Percentiles rank a stretch among this genome's conserved stretches.
Conservation (phyloP, 2,329 filamentous ascomycete genomes). For the Epichloe sibirici region DNA sequence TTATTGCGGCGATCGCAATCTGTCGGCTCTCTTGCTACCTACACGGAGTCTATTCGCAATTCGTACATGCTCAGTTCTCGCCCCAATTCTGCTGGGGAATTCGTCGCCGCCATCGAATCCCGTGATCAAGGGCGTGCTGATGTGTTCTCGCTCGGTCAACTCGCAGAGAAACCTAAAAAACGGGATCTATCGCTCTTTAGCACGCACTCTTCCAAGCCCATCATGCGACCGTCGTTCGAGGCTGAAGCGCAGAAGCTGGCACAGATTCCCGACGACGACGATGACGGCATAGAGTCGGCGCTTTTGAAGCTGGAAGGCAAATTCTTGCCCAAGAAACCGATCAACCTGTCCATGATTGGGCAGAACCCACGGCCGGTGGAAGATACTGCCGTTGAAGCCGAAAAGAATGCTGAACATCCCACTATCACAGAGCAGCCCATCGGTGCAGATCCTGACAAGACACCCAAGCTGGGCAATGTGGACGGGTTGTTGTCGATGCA, state of each 20-base stretch:
- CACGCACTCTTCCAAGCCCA: conserved; percentile 48
- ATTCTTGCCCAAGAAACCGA: conserved; percentile 43
- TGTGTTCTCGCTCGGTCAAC: conserved; percentile 45
- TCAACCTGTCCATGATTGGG: conserved; percentile 21
- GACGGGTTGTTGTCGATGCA: conserved; percentile 4
- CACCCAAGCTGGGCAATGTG: neutral
- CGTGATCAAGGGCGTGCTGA: conserved; percentile 22
- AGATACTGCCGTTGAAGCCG: neutral
- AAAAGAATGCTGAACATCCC: neutral
- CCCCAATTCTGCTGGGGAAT: conserved; percentile 15
- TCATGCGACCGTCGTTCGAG: conserved; percentile 69
- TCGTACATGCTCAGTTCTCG: conserved; percentile 38
- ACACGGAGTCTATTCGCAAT: conserved; percentile 47
- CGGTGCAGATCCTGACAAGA: neutral
- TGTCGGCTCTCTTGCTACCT: conserved; percentile 46
- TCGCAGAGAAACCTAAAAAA: conserved; percentile 38
- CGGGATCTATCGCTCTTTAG: conserved; percentile 43
- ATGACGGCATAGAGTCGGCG: conserved; percentile 83
- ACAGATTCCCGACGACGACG: conserved; percentile 69
- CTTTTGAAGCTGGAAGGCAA: conserved; percentile 85
- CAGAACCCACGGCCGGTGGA: conserved; percentile 9
- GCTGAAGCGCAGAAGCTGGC: conserved; percentile 78
- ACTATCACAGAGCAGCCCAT: no score
- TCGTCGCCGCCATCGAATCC: conserved; percentile 11
- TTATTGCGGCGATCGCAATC: conserved; percentile 42